These are phyloP conservation scores for Fonsecaea multimorphosa DNA, from an alignment of 2,329 filamentous ascomycete genomes.

Conservation along the genomic window DNA sequence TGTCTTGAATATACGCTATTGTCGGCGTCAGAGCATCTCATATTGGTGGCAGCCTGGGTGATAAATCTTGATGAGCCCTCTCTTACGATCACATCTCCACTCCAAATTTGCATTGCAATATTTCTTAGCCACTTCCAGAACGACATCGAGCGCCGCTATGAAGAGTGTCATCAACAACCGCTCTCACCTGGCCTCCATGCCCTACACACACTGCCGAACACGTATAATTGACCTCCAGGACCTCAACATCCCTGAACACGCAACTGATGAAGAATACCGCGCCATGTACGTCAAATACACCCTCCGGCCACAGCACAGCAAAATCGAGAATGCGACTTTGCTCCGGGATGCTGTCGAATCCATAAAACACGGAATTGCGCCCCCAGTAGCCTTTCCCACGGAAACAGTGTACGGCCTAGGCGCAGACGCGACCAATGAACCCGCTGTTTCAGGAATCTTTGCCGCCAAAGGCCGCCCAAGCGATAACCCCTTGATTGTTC, in stretches of 20 bases:
- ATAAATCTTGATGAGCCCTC: not conserved
- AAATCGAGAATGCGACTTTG: conserved; percentile 22
- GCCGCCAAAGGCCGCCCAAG: conserved; percentile 85
- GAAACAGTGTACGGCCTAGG: conserved; percentile 97
- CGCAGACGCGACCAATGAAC: conserved; percentile 88
- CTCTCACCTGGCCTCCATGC: conserved; percentile 20
- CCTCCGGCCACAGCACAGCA: not conserved
- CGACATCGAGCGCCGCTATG: conserved; percentile 20
- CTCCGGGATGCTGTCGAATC: conserved; percentile 36
- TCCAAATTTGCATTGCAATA: not conserved
- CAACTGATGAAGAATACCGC: conserved; percentile 36
- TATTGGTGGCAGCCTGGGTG: conserved; percentile 17
- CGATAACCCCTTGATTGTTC: conserved; percentile 95
- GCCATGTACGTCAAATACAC: conserved; percentile 31
- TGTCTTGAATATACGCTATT: not conserved
- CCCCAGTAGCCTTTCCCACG: conserved; percentile 90
- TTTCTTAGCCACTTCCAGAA: not conserved
- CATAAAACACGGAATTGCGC: conserved; percentile 36
- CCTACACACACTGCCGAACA: conserved; percentile 38
- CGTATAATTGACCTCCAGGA: conserved; percentile 32
- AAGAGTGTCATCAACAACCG: conserved; percentile 18
- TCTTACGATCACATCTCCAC: conserved; percentile 12
- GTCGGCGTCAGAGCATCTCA: not conserved
- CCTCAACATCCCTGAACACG: conserved; percentile 34
- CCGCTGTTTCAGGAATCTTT: conserved; percentile 89